A percentile compares a stretch with the other conserved stretches of the same genome.
phyloP scores from a whole-genome alignment of 208 protist genomes.

The Trypanosomatidae sp. region DNA sequence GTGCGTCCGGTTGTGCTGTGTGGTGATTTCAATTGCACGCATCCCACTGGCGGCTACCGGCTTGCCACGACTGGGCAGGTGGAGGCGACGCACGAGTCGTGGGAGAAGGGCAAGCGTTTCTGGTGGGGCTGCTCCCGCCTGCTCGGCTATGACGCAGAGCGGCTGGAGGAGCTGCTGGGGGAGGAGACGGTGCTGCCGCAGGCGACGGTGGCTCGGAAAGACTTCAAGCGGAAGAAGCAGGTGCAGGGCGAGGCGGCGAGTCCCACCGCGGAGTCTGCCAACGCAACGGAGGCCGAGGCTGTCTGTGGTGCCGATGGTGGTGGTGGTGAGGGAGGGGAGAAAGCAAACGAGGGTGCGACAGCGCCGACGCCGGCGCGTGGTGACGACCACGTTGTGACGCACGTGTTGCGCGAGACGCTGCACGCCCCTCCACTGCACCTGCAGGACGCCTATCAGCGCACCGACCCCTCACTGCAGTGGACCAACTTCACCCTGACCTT shows the following conservation, averaged over 20 bases:
- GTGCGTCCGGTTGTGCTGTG: slow-evolving; percentile 56
- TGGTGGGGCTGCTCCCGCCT: slow-evolving; percentile 82
- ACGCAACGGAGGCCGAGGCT: background rate
- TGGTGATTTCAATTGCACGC: slow-evolving; percentile 91
- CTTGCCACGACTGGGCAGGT: slow-evolving; percentile 75
- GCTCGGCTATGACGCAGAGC: slow-evolving; percentile 57
- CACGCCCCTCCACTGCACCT: slow-evolving; percentile 39
- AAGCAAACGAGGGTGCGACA: no score
- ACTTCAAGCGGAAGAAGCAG: slow-evolving; percentile 5
- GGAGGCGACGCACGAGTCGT: slow-evolving; percentile 62
- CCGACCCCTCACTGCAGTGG: slow-evolving; percentile 62
- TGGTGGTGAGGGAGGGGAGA: no score
- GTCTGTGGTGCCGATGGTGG: no score
- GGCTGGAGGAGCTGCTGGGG: slow-evolving; percentile 28
- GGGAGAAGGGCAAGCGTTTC: slow-evolving; percentile 84
- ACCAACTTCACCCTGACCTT: slow-evolving; percentile 93
- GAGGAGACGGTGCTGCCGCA: slow-evolving; percentile 19
- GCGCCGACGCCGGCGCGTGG: no score
- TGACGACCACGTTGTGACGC: slow-evolving; percentile 24
- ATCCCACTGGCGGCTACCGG: slow-evolving; percentile 70
- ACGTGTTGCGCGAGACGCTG: slow-evolving; percentile 43
- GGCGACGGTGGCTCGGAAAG: slow-evolving; percentile 8
- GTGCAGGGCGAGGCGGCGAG: no score
- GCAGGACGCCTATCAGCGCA: slow-evolving; percentile 63
- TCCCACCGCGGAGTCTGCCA: background rate